A percentile compares a stretch with the other conserved stretches of the same genome.
Evolutionary conservation across 202 grass and related monocot species (phyloP).

Genomic region (Hordeum pubiflorum): DNA sequence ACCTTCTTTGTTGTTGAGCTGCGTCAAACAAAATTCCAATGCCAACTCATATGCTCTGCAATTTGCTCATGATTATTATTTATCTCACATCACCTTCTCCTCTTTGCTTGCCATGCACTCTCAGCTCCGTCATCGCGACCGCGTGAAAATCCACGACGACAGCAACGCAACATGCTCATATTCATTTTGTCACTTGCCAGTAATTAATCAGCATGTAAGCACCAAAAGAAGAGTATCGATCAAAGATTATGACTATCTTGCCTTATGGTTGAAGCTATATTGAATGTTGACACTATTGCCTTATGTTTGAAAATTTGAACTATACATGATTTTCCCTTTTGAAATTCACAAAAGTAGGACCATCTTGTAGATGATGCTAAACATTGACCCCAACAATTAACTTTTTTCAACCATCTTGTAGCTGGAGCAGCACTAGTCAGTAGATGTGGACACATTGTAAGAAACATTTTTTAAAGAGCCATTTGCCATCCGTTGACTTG

Average conservation of each 20-base stretch:
- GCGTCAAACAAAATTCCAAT: not conserved
- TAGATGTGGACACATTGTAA: not conserved
- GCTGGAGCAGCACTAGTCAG: not conserved
- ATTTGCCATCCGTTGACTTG: not conserved
- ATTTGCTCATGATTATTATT: not conserved
- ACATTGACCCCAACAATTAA: constrained; percentile 6
- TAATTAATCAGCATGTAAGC: not conserved
- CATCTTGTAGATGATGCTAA: not conserved
- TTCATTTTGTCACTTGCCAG: too few species aligned
- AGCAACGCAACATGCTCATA: not conserved
- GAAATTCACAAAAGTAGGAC: not conserved
- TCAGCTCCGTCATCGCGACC: constrained; percentile 1
- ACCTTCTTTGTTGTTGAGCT: not conserved
- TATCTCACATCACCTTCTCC: not conserved
- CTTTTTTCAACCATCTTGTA: not conserved
- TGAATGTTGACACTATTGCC: not conserved
- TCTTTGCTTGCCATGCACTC: constrained; percentile 19
- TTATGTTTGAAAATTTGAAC: too few species aligned
- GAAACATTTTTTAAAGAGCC: not conserved
- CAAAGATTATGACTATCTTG: not conserved
- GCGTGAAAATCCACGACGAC: not conserved
- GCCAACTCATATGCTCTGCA: not conserved
- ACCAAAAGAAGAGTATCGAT: not conserved
- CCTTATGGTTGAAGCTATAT: not conserved
- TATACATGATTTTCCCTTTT: not conserved